A percentile compares a stretch with the other conserved stretches of the same genome.
Evolutionary conservation across 1,284 basidiomycete species (phyloP).

Genomic region (Flammula alnicola): DNA sequence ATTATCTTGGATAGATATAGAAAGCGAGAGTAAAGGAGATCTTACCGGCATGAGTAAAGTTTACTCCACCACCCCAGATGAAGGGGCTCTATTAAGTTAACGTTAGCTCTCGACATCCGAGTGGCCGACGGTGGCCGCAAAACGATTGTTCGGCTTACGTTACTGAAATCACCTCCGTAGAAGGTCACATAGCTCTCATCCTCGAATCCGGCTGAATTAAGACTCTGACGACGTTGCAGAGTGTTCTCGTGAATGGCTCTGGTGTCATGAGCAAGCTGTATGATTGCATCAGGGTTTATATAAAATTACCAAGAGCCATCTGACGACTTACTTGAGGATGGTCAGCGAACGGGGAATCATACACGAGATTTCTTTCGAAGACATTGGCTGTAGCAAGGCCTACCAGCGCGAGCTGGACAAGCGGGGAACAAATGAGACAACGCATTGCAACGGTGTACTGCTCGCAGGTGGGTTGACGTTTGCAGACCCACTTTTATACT

Average conservation of each 20-base stretch:
- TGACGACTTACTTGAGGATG: conserved; percentile 40
- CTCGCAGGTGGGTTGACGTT: no score
- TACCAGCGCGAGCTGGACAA: conserved; percentile 18
- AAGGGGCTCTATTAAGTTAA: conserved; percentile 46
- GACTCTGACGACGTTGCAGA: conserved; percentile 43
- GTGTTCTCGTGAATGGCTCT: conserved; percentile 43
- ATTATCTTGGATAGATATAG: not conserved
- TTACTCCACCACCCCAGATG: conserved; percentile 57
- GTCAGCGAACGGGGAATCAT: conserved; percentile 51
- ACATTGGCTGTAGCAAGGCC: conserved; percentile 31
- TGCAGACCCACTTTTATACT: conserved; percentile 15
- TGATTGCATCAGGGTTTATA: not conserved
- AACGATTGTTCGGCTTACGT: conserved; percentile 36
- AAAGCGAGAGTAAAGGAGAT: not conserved
- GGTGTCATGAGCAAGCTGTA: conserved; percentile 47
- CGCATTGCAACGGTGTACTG: conserved; percentile 4
- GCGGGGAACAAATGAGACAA: conserved; percentile 4
- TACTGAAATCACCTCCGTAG: conserved; percentile 56
- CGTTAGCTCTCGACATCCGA: no score
- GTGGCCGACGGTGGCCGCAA: no score
- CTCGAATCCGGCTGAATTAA: conserved; percentile 42
- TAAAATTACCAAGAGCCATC: not conserved
- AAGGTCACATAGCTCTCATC: conserved; percentile 61
- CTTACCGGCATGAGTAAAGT: conserved; percentile 59
- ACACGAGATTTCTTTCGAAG: conserved; percentile 48